A percentile compares a stretch with the other conserved stretches of the same genome.
Conservation (phyloP, 139 green algal genomes). For the Micromonas commoda region DNA sequence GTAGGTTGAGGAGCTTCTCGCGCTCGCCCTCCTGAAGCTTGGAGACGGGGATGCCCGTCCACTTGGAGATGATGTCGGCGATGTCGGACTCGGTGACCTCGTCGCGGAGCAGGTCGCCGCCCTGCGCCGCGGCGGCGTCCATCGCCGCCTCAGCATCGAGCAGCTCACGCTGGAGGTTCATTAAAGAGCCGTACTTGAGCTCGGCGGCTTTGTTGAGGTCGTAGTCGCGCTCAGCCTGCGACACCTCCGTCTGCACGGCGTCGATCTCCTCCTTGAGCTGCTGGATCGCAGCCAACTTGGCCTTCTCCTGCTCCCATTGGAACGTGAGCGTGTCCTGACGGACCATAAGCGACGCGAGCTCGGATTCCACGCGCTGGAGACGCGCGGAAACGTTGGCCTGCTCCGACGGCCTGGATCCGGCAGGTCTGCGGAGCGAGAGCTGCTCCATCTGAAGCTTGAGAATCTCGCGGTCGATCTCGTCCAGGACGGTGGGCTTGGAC, state of each 20-base stretch:
- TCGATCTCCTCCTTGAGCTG: constrained; percentile 90
- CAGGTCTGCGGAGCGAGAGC: constrained; percentile 56
- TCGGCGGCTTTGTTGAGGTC: constrained; percentile 90
- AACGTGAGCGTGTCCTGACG: constrained; percentile 65
- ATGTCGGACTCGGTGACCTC: constrained; percentile 95
- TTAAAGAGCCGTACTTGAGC: constrained; percentile 95
- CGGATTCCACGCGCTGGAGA: constrained; percentile 63
- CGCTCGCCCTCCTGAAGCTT: constrained; percentile 75
- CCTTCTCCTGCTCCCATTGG: constrained; percentile 75
- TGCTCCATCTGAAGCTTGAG: constrained; percentile 93
- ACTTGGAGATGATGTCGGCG: constrained; percentile 85
- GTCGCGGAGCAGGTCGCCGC: constrained; percentile 67
- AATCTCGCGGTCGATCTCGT: constrained; percentile 88
- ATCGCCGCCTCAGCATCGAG: constrained; percentile 40
- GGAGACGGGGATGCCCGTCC: constrained; percentile 84
- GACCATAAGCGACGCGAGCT: constrained; percentile 69
- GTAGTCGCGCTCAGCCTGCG: constrained; percentile 85
- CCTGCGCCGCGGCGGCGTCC: constrained; percentile 31
- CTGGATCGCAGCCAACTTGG: constrained; percentile 42
- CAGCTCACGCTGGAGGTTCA: constrained; percentile 68
- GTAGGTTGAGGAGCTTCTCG: constrained; percentile 88
- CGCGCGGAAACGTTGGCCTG: constrained; percentile 35
- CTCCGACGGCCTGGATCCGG: constrained; percentile 30
- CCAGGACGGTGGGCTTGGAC: constrained; percentile 84
- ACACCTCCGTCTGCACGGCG: constrained; percentile 73